A percentile compares a stretch with the other conserved stretches of the same genome.
Conservation (phyloP, 1,139 yeast genomes). For the Blastobotrys malaysiensis region DNA sequence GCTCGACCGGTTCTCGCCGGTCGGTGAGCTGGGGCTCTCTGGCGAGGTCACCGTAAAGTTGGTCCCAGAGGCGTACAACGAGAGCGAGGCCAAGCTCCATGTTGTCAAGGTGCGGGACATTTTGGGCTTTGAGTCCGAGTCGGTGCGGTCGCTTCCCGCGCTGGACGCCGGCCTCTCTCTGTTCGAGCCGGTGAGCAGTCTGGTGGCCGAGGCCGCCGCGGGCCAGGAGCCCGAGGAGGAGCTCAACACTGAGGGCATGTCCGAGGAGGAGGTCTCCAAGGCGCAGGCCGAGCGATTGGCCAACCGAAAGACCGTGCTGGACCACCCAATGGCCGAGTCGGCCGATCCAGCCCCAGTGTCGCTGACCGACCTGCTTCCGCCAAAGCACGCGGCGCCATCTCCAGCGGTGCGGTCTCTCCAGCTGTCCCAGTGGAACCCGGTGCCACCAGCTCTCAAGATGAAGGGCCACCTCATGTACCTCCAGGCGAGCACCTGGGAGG, state of each 20-base stretch:
- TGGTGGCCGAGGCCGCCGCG: constrained; percentile 24
- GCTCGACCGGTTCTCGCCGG: constrained; percentile 30
- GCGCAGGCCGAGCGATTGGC: constrained; percentile 8
- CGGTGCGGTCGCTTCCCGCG: constrained; percentile 23
- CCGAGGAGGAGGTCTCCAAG: constrained; percentile 11
- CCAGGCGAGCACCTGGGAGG: constrained; percentile 70
- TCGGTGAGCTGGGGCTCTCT: constrained; percentile 26
- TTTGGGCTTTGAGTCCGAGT: constrained; percentile 39
- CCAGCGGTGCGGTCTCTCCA: constrained; percentile 47
- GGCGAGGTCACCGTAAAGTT: constrained; percentile 34
- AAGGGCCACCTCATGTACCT: constrained; percentile 81
- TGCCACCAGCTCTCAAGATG: constrained; percentile 49
- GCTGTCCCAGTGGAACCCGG: constrained; percentile 82
- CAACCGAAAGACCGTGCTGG: constrained; percentile 21
- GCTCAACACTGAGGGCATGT: constrained; percentile 7
- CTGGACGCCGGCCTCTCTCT: constrained; percentile 39
- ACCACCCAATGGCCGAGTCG: constrained; percentile 16
- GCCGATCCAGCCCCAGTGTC: background rate
- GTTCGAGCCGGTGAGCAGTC: constrained; percentile 30
- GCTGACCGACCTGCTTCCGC: constrained; percentile 22
- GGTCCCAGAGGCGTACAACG: constrained; percentile 43
- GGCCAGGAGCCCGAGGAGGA: constrained; percentile 14
- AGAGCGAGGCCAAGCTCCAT: constrained; percentile 43
- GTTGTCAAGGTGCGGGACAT: constrained; percentile 43
- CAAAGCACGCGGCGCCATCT: constrained; percentile 16